These are phyloP conservation scores for Friedmanniomyces simplex DNA, from an alignment of 495 filamentous ascomycete genomes.

Conservation along the genomic window DNA sequence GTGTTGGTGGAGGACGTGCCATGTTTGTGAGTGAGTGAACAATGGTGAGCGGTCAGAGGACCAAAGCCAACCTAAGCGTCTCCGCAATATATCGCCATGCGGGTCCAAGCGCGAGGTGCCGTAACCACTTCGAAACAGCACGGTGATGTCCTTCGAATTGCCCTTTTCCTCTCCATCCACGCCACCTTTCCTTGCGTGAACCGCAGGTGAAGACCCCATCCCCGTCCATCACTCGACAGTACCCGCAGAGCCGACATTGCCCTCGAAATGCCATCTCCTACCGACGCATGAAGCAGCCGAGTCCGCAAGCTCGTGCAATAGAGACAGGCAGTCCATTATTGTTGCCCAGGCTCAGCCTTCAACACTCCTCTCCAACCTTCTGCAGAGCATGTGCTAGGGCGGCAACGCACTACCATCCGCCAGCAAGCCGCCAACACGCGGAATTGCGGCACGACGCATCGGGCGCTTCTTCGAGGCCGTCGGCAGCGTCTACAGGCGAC, in stretches of 20 bases:
- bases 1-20: too few species aligned
- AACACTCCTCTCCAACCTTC: background rate
- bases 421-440: background rate
- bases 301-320: background rate
- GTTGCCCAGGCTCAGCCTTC: background rate
- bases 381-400: background rate
- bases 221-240: background rate
- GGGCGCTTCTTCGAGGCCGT: background rate
- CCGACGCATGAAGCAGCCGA: background rate
- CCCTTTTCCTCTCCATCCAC: too few species aligned
- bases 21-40: too few species aligned
- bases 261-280: background rate
- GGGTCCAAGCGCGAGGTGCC: too few species aligned
- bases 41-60: too few species aligned
- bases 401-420: background rate
- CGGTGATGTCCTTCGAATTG: too few species aligned
- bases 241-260: background rate
- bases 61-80: too few species aligned
- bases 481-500: conserved; percentile 2
- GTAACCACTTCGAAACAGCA: too few species aligned
- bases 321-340: conserved; percentile 1
- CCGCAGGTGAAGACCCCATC: background rate
- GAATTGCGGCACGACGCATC: background rate
- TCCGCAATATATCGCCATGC: too few species aligned
- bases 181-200: too few species aligned